Evolutionary conservation across 768 basidiomycete genomes (phyloP), one percentile per base, ranked within the genome.

Genomic region (Lyophyllum shimeji): DNA sequence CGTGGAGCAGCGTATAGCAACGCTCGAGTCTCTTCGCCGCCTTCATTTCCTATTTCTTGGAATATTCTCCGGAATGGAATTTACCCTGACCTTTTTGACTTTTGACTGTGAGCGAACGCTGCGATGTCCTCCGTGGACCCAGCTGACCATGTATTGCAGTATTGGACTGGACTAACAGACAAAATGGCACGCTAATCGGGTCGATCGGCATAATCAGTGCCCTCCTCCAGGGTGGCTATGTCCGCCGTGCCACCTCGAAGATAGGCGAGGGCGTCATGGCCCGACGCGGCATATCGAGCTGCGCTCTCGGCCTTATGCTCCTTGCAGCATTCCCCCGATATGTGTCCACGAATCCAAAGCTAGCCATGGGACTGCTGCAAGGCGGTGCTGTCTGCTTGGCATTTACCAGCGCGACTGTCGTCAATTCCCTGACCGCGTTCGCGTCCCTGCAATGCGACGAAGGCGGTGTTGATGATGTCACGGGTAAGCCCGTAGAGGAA

Each of bases 341-440:
- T 52, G 74, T 77, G 44, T 59, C 71, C 33, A 74, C 69, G 45
- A 71, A 72, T 21, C 71, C 76, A 25, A 69, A 67, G 17, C 42
- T 82, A 25, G 81, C 82, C 11, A 75, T 82, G 61, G 78, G 74
- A 34, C 72, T 85, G 17, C 73, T 90, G 15, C 84, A 83, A 65
- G 77, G 71, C n/a, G 88, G 91, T 6, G 90, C 93, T 0, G 79
- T 89, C 4, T 90, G 87, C 64, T 79, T 98, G 73, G 93, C 94
- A 3, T 97, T 94, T 75, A 97, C 96, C 4, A 90, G 88, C 58
- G 95, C 96, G 4, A 97, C 94, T 1, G 95, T 97, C 48, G 96
- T 99, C 59, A 98, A 90, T 66, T 84, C 92, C 8, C 76, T 99
- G 60, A 99, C 94, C 34, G 87, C 95, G 23, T 85, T 88, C 59